A percentile compares a stretch with the other conserved stretches of the same genome.
phyloP scores from a whole-genome alignment of 1,139 yeast species.

The Yamadazyma jaroonii region DNA sequence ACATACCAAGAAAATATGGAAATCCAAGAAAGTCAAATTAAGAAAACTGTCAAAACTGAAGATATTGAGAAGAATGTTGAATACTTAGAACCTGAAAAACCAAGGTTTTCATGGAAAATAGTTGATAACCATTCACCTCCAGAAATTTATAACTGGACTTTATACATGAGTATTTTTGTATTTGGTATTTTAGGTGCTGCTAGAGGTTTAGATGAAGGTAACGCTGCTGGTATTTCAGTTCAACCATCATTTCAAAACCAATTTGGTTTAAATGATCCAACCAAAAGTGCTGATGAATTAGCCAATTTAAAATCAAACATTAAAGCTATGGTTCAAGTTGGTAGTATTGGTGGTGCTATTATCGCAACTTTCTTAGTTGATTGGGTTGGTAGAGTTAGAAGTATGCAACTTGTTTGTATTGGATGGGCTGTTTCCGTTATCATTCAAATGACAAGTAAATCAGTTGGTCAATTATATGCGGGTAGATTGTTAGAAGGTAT shows the following conservation, averaged over 20 bases:
- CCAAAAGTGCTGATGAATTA: constrained; percentile 29
- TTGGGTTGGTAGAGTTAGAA: constrained; percentile 51
- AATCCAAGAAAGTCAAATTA: constrained; percentile 5
- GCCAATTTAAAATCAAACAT: constrained; percentile 54
- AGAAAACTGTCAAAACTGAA: not conserved
- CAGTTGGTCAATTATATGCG: constrained; percentile 49
- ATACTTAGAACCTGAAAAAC: constrained; percentile 7
- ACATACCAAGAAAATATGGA: constrained; percentile 1
- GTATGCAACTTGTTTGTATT: constrained; percentile 44
- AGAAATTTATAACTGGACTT: constrained; percentile 46
- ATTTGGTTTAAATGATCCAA: constrained; percentile 46
- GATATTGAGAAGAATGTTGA: constrained; percentile 1
- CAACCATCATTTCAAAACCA: constrained; percentile 39
- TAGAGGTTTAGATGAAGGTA: constrained; percentile 62
- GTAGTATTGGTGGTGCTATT: constrained; percentile 56
- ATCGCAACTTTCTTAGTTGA: constrained; percentile 52
- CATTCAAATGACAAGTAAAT: constrained; percentile 44
- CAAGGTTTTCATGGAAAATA: constrained; percentile 25
- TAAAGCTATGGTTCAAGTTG: constrained; percentile 61
- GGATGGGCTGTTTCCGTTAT: constrained; percentile 47
- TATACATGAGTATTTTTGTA: constrained; percentile 46
- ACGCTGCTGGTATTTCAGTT: constrained; percentile 38
- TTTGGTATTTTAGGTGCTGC: constrained; percentile 61
- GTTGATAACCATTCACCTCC: constrained; percentile 37
- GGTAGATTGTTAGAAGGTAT: constrained; percentile 55